A percentile compares a stretch with the other conserved stretches of the same genome.
These are phyloP conservation scores for Sporisorium graminicola DNA, from an alignment of 1,284 basidiomycete species.

Conservation along the genomic window DNA sequence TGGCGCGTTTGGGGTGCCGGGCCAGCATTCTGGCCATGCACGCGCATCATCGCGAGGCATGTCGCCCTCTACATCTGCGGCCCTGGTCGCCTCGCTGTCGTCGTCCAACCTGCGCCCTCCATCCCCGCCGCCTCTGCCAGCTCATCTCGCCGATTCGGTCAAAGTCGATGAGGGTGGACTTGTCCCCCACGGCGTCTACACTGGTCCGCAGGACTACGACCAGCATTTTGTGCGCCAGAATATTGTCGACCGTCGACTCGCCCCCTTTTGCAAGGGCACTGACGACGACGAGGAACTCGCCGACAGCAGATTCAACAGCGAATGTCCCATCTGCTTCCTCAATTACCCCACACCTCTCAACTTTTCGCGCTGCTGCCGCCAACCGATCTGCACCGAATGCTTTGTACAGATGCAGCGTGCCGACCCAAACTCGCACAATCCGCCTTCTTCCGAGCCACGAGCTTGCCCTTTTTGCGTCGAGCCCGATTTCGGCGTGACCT, in stretches of 20 bases:
- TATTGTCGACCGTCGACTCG: slow-evolving; percentile 87
- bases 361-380: slow-evolving; percentile 95
- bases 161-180: slow-evolving; percentile 78
- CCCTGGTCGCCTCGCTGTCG: slow-evolving; percentile 33
- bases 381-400: slow-evolving; percentile 98
- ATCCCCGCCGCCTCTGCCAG: slow-evolving; percentile 38
- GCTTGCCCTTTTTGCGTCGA: slow-evolving; percentile 97
- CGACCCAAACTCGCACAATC: slow-evolving; percentile 75
- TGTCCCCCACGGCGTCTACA: slow-evolving; percentile 89
- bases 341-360: slow-evolving; percentile 75
- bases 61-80: slow-evolving; percentile 32
- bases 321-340: slow-evolving; percentile 99
- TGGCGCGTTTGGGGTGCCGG: slow-evolving; percentile 27
- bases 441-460: slow-evolving; percentile 72
- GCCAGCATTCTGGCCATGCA: slow-evolving; percentile 17
- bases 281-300: slow-evolving; percentile 91
- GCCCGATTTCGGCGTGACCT: slow-evolving; percentile 93
- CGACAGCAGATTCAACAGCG: slow-evolving; percentile 86
- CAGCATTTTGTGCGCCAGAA: slow-evolving; percentile 85
- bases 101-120: slow-evolving; percentile 34
- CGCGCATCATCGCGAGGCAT: slow-evolving; percentile 37
- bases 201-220: slow-evolving; percentile 83
- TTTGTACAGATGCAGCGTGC: slow-evolving; percentile 99
- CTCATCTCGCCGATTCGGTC: slow-evolving; percentile 48
- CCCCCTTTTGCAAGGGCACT: slow-evolving; percentile 94